Evolutionary conservation across 768 basidiomycete genomes (phyloP).

Genomic region (Boletus bicolor): DNA sequence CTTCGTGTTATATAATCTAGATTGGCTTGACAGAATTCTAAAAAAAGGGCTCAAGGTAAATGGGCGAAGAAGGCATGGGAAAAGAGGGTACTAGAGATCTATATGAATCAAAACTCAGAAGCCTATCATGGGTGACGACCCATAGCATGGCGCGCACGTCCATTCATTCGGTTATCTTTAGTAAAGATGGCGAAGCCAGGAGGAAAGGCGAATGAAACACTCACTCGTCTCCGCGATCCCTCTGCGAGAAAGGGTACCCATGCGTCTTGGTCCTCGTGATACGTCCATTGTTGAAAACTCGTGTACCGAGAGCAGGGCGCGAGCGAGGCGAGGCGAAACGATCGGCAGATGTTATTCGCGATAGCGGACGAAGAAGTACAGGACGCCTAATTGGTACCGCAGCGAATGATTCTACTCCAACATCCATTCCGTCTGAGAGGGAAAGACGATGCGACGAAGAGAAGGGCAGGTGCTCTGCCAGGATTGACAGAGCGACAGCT

Average conservation of each 20-base stretch:
- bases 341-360: too few species aligned
- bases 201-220: not conserved
- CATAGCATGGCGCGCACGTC: not conserved
- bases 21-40: too few species aligned
- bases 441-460: conserved; percentile 52
- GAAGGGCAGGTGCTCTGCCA: conserved; percentile 56
- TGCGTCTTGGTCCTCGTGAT: not conserved
- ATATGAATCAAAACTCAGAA: too few species aligned
- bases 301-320: too few species aligned
- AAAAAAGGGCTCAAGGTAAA: too few species aligned
- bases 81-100: too few species aligned
- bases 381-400: too few species aligned
- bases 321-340: too few species aligned
- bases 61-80: too few species aligned
- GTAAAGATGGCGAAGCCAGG: not conserved
- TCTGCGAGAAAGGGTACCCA: not conserved
- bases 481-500: conserved; percentile 42
- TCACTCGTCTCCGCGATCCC: not conserved
- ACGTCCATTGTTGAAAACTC: not conserved
- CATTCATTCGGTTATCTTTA: not conserved
- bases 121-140: not conserved
- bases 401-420: too few species aligned
- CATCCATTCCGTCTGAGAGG: conserved; percentile 37
- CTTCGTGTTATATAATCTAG: too few species aligned
- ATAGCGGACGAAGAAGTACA: too few species aligned